Percentiles rank a stretch among this genome's conserved stretches.
Evolutionary conservation across 1,284 basidiomycete species (phyloP).

Genomic region (Boletus semigastroideus): DNA sequence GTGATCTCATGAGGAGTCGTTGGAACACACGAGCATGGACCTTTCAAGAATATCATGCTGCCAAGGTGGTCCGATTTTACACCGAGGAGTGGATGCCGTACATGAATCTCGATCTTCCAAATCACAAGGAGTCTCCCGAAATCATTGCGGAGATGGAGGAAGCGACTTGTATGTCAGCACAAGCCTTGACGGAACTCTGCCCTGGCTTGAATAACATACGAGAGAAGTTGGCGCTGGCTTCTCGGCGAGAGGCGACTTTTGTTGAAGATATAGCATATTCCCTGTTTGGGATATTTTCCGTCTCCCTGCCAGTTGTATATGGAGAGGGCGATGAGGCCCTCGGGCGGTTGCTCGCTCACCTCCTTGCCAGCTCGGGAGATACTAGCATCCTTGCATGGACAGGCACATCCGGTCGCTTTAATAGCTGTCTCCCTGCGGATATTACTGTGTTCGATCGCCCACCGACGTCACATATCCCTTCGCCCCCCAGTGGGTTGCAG

Average conservation of each 20-base stretch:
- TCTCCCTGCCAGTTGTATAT: not conserved
- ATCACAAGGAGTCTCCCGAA: constrained; percentile 1
- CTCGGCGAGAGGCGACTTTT: not conserved
- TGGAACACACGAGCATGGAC: constrained; percentile 3
- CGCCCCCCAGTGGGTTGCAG: not conserved
- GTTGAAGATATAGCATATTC: constrained; percentile 4
- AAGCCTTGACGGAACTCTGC: not conserved
- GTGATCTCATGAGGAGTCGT: not conserved
- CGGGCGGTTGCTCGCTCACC: not conserved
- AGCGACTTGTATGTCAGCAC: not conserved
- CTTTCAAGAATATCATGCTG: constrained; percentile 1
- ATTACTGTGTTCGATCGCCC: not conserved
- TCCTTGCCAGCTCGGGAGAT: constrained; percentile 1
- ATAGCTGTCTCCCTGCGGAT: not conserved
- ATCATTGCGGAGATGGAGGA: constrained; percentile 2
- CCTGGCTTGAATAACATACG: constrained; percentile 1
- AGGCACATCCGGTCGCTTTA: not conserved
- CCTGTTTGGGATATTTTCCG: not conserved
- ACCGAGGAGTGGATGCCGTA: not conserved
- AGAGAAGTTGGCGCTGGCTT: not conserved
- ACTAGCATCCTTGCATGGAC: constrained; percentile 4
- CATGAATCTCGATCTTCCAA: not conserved
- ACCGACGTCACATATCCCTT: not conserved
- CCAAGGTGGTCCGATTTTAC: constrained; percentile 1
- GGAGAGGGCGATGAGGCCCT: constrained; percentile 1